phyloP scores from a whole-genome alignment of 1,139 yeast genomes.

The Suhomyces wounanorum region DNA sequence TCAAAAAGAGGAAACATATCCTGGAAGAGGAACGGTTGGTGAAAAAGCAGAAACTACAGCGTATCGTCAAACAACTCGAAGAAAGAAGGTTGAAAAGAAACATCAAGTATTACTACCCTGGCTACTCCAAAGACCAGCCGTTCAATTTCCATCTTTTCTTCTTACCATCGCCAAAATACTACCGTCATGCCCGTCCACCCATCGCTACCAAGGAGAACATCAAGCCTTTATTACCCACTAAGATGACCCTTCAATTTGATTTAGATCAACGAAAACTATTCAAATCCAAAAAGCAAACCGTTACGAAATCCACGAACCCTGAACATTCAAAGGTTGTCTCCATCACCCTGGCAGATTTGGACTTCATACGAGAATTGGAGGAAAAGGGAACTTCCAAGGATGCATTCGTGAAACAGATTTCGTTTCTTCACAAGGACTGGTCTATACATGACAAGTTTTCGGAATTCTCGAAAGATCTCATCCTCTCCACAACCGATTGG shows the following conservation, averaged over 20 bases:
- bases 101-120: constrained; percentile 60
- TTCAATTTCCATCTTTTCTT: constrained; percentile 69
- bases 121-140: constrained; percentile 55
- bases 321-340: constrained; percentile 16
- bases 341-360: constrained; percentile 37
- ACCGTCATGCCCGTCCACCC: constrained; percentile 54
- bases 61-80: constrained; percentile 36
- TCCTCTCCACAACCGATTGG: constrained; percentile 84
- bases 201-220: constrained; percentile 36
- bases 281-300: constrained; percentile 24
- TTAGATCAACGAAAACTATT: constrained; percentile 49
- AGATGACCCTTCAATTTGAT: constrained; percentile 49
- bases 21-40: constrained; percentile 22
- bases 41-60: constrained; percentile 30
- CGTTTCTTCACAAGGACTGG: constrained; percentile 40
- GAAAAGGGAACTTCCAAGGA: constrained; percentile 22
- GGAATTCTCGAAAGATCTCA: constrained; percentile 56
- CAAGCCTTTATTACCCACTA: constrained; percentile 65
- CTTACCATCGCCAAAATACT: constrained; percentile 60
- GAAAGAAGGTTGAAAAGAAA: constrained; percentile 35
- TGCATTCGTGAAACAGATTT: constrained; percentile 26
- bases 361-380: constrained; percentile 32
- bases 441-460: constrained; percentile 40
- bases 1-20: constrained; percentile 22
- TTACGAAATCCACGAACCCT: background rate